Conservation (phyloP, 2,329 filamentous ascomycete genomes). For the Xylariaceae sp. region DNA sequence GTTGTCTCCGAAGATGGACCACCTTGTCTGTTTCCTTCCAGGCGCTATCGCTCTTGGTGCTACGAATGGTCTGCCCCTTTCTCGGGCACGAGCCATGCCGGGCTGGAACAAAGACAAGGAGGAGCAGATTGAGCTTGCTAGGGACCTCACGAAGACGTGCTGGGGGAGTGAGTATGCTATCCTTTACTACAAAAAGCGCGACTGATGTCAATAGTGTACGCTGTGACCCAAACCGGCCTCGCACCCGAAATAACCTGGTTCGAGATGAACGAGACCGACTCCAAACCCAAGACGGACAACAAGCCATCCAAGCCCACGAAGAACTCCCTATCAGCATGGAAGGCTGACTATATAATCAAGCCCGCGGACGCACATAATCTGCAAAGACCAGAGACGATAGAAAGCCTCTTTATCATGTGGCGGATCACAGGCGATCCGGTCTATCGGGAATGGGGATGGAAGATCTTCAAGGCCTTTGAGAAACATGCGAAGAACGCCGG, state of each 20-base stretch:
- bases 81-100: constrained; percentile 62
- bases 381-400: constrained; percentile 87
- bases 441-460: constrained; percentile 94
- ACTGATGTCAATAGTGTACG: constrained; percentile 53
- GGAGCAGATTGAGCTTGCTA: constrained; percentile 75
- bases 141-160: constrained; percentile 89
- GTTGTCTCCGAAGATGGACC: constrained; percentile 87
- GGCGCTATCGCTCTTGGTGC: constrained; percentile 84
- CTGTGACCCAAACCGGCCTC: constrained; percentile 75
- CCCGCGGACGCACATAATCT: constrained; percentile 76
- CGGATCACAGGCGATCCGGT: constrained; percentile 81
- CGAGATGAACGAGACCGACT: constrained; percentile 60
- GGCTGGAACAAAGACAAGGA: constrained; percentile 73
- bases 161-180: constrained; percentile 52
- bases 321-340: constrained; percentile 56
- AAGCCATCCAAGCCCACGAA: constrained; percentile 43
- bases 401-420: constrained; percentile 95
- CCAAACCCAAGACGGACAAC: constrained; percentile 47
- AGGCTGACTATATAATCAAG: constrained; percentile 72
- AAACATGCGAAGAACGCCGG: constrained; percentile 39
- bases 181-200: too few relatives aligned
- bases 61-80: constrained; percentile 68
- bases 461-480: constrained; percentile 89
- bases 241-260: constrained; percentile 91
- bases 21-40: constrained; percentile 91